Conservation (phyloP, 2,329 filamentous ascomycete genomes). For the Colletotrichum caudatum region DNA sequence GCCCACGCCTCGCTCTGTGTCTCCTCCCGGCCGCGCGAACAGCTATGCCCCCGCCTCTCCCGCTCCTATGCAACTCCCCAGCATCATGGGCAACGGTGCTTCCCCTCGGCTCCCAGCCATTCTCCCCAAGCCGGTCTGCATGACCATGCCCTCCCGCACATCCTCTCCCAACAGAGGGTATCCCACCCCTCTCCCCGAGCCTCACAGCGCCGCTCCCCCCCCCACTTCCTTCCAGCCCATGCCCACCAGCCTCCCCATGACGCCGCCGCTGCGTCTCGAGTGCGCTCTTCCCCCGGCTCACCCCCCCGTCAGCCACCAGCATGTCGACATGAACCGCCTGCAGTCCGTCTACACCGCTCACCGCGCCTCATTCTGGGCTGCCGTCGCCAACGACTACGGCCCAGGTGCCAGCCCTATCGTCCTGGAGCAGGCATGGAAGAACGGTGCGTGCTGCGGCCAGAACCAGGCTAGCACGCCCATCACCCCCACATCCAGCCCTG, state of each 20-base stretch:
- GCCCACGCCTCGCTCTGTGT: conserved; percentile 59
- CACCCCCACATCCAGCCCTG: conserved; percentile 65
- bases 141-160: conserved; percentile 57
- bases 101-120: conserved; percentile 70
- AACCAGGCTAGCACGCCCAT: conserved; percentile 59
- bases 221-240: conserved; percentile 53
- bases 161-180: conserved; percentile 55
- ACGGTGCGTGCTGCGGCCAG: conserved; percentile 58
- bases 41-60: conserved; percentile 61
- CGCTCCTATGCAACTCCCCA: conserved; percentile 63
- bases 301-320: conserved; percentile 52
- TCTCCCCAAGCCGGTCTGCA: conserved; percentile 72
- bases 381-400: conserved; percentile 79
- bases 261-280: conserved; percentile 69
- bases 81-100: conserved; percentile 62
- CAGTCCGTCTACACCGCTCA: conserved; percentile 77
- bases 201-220: conserved; percentile 61
- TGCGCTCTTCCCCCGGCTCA: conserved; percentile 61
- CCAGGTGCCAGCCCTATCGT: conserved; percentile 69
- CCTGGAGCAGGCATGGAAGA: conserved; percentile 78
- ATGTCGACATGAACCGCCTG: conserved; percentile 74
- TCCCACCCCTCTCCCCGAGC: conserved; percentile 55
- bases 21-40: conserved; percentile 60
- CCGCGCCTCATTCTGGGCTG: conserved; percentile 78
- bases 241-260: conserved; percentile 48